Conservation (phyloP, 805 yeast genomes). For the Kuraishia ogatae region DNA sequence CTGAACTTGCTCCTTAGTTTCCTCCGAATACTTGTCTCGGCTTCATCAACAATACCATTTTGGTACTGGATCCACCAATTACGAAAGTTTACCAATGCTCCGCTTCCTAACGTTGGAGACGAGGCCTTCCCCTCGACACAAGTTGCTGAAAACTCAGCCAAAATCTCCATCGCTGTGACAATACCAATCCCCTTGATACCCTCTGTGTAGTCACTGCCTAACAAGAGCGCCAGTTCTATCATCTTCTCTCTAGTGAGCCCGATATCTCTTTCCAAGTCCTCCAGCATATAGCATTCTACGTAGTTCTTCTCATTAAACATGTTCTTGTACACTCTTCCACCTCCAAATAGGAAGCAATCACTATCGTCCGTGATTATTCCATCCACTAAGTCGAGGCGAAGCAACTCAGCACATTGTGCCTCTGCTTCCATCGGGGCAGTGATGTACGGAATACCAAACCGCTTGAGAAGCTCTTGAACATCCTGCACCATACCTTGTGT, state of each 20-base stretch:
- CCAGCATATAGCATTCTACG: constrained; percentile 72
- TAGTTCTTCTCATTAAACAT: constrained; percentile 90
- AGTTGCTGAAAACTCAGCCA: constrained; percentile 64
- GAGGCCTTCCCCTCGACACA: too few species aligned
- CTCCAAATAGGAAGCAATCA: constrained; percentile 93
- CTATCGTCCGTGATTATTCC: constrained; percentile 97
- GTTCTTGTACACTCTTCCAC: constrained; percentile 73
- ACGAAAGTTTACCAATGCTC: constrained; percentile 27
- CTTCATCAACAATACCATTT: constrained; percentile 26
- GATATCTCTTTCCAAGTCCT: constrained; percentile 49
- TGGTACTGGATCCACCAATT: constrained; percentile 51
- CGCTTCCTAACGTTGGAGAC: constrained; percentile 4
- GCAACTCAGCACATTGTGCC: constrained; percentile 89
- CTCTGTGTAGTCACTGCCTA: constrained; percentile 94
- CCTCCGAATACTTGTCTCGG: constrained; percentile 42
- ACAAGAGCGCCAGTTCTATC: constrained; percentile 71
- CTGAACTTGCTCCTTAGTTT: constrained; percentile 49
- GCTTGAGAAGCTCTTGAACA: constrained; percentile 76
- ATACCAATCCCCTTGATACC: constrained; percentile 94
- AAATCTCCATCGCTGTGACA: constrained; percentile 79
- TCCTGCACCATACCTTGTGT: constrained; percentile 79
- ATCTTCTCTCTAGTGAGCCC: constrained; percentile 58
- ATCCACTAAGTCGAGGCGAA: constrained; percentile 67
- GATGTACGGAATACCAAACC: constrained; percentile 91
- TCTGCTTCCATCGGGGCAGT: constrained; percentile 99